phyloP scores from a whole-genome alignment of 1,284 basidiomycete species.

The Pholiota adiposa region DNA sequence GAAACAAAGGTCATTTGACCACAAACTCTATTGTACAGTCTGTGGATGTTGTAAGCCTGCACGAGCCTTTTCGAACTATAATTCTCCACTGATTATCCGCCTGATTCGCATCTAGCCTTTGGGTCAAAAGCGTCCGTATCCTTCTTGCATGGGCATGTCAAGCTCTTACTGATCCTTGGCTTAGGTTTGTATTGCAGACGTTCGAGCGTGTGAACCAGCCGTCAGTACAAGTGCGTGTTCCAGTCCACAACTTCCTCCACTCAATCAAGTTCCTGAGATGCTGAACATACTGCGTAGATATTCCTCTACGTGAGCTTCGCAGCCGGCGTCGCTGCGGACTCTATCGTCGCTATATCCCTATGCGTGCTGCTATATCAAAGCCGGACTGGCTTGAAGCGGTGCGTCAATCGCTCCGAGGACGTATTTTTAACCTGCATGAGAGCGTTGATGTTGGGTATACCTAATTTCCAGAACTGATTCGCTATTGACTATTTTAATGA shows the following conservation, averaged over 20 bases:
- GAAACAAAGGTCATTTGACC: neutral
- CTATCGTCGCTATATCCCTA: conserved; percentile 27
- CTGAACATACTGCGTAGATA: neutral
- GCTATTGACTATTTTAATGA: conserved; percentile 10
- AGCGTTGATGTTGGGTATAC: neutral
- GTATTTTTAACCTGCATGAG: neutral
- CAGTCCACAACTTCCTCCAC: neutral
- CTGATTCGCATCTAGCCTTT: conserved; percentile 5
- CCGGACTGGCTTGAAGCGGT: conserved; percentile 30
- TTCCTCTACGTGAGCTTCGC: conserved; percentile 29
- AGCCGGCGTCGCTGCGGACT: conserved; percentile 25
- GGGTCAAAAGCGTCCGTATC: conserved; percentile 10
- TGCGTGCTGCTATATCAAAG: conserved; percentile 26
- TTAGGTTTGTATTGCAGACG: conserved; percentile 13
- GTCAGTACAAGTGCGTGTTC: conserved; percentile 8
- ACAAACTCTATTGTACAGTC: neutral
- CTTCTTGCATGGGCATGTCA: neutral
- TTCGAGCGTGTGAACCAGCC: conserved; percentile 13
- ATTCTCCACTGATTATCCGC: neutral
- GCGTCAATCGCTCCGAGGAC: neutral
- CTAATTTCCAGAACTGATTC: conserved; percentile 14
- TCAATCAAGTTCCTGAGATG: neutral
- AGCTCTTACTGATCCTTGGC: neutral
- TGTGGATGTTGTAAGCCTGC: conserved; percentile 14
- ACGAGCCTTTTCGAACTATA: neutral